phyloP scores from a whole-genome alignment of 2,329 filamentous ascomycete genomes.

The Cytospora mali region DNA sequence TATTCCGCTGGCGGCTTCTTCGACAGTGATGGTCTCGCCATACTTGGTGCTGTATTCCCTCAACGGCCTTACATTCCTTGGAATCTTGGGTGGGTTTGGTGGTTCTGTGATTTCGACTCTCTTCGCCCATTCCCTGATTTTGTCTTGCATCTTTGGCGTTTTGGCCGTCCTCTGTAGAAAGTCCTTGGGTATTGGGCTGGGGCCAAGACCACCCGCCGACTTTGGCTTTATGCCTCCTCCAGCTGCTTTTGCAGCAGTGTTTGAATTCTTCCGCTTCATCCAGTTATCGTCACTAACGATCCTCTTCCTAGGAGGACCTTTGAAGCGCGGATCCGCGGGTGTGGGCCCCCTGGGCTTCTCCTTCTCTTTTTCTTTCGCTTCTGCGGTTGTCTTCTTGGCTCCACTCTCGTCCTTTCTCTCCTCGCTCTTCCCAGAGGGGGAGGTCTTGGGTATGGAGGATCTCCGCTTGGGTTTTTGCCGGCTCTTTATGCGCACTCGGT shows the following conservation, averaged over 20 bases:
- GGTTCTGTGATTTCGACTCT: conserved; percentile 55
- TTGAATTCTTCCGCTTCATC: conserved; percentile 54
- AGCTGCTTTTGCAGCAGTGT: conserved; percentile 31
- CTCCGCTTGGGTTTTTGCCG: conserved; percentile 47
- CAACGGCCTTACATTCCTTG: conserved; percentile 23
- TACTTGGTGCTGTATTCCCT: conserved; percentile 34
- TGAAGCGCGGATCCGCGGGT: conserved; percentile 44
- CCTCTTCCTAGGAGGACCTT: conserved; percentile 79
- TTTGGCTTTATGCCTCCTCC: conserved; percentile 36
- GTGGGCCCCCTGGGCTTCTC: conserved; percentile 32
- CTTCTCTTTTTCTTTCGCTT: conserved; percentile 18
- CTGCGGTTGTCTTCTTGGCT: conserved; percentile 26
- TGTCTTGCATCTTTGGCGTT: conserved; percentile 59
- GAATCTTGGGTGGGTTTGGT: conserved; percentile 41
- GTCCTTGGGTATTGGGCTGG: conserved; percentile 57
- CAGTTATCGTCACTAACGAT: conserved; percentile 94
- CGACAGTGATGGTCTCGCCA: conserved; percentile 35
- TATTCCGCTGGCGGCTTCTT: conserved; percentile 28
- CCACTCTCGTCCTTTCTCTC: conserved; percentile 30
- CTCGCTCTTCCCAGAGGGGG: conserved; percentile 37
- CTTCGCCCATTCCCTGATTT: conserved; percentile 64
- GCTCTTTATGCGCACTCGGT: conserved; percentile 59
- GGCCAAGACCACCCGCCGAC: conserved; percentile 30
- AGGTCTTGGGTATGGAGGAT: conserved; percentile 32
- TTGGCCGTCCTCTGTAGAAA: conserved; percentile 56